A percentile compares a stretch with the other conserved stretches of the same genome.
These are phyloP conservation scores for Candida nanaspora DNA, from an alignment of 805 yeast species.

Conservation along the genomic window DNA sequence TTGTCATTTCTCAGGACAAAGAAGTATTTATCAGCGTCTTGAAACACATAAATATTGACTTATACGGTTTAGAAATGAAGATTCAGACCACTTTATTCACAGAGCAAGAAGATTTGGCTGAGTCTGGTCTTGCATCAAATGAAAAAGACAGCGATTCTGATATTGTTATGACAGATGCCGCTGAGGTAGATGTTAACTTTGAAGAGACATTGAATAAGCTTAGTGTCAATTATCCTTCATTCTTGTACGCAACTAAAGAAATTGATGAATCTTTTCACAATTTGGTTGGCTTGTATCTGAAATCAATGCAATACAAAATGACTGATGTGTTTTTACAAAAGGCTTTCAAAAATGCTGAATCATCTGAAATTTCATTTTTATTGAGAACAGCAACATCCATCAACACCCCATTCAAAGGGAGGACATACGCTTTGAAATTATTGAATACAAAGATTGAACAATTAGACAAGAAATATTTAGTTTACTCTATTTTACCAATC, in stretches of 20 bases:
- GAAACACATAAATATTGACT: conserved; percentile 23
- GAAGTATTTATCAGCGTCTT: conserved; percentile 33
- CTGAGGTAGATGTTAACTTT: conserved; percentile 16
- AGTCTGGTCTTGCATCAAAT: conserved; percentile 1
- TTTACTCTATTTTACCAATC: conserved; percentile 54
- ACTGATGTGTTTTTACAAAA: conserved; percentile 10
- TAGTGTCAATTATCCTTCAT: conserved; percentile 22
- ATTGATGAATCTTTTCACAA: conserved; percentile 33
- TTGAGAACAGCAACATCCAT: conserved; percentile 50
- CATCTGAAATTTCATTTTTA: conserved; percentile 46
- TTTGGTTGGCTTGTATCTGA: conserved; percentile 35
- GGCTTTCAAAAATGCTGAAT: conserved; percentile 9
- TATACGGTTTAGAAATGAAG: conserved; percentile 53
- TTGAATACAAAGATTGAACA: conserved; percentile 31
- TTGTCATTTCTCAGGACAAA: conserved; percentile 30
- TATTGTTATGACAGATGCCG: conserved; percentile 21
- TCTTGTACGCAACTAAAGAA: conserved; percentile 23
- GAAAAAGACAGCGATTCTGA: conserved; percentile 23
- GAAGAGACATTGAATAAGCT: conserved; percentile 14
- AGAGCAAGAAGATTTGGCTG: conserved; percentile 5
- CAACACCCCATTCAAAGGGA: conserved; percentile 49
- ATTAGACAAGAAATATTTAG: conserved; percentile 23
- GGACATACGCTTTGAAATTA: conserved; percentile 40
- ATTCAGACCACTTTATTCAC: conserved; percentile 54
- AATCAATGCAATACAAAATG: conserved; percentile 27